Percentiles rank a stretch among this genome's conserved stretches.
phyloP scores from a whole-genome alignment of 2,329 filamentous ascomycete genomes.

The Septoria petroselini region DNA sequence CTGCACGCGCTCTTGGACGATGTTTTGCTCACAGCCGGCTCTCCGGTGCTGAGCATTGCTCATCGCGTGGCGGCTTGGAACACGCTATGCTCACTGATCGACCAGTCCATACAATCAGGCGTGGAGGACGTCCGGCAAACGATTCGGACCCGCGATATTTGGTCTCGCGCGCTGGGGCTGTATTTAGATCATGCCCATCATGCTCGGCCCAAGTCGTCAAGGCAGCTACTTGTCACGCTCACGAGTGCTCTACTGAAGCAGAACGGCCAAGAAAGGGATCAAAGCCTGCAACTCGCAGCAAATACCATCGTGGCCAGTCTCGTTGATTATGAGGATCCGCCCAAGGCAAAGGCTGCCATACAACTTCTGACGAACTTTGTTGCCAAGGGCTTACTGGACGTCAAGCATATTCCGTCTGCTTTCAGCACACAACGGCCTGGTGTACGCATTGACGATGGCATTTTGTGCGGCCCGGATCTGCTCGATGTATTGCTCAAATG shows the following conservation, averaged over 20 bases:
- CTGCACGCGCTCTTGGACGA: slow-evolving; percentile 23
- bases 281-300: neutral
- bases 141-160: slow-evolving; percentile 40
- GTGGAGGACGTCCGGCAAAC: slow-evolving; percentile 29
- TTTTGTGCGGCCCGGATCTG: slow-evolving; percentile 6
- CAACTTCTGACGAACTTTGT: slow-evolving; percentile 25
- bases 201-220: slow-evolving; percentile 48
- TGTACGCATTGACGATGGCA: neutral
- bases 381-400: slow-evolving; percentile 19
- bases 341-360: slow-evolving; percentile 22
- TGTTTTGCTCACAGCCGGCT: slow-evolving; percentile 25
- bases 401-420: slow-evolving; percentile 13
- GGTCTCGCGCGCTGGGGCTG: slow-evolving; percentile 41
- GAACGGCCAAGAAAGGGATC: neutral
- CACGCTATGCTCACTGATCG: slow-evolving; percentile 45
- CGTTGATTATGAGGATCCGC: slow-evolving; percentile 18
- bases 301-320: slow-evolving; percentile 11
- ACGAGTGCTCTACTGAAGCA: slow-evolving; percentile 39
- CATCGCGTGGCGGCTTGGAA: slow-evolving; percentile 50
- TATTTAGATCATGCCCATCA: slow-evolving; percentile 45
- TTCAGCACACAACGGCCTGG: slow-evolving; percentile 1
- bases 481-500: slow-evolving; percentile 27
- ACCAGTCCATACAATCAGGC: slow-evolving; percentile 39
- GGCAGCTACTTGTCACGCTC: slow-evolving; percentile 45
- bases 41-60: slow-evolving; percentile 29